Evolutionary conservation across 805 yeast genomes (phyloP).

Genomic region (Tetrapisispora fleetii): DNA sequence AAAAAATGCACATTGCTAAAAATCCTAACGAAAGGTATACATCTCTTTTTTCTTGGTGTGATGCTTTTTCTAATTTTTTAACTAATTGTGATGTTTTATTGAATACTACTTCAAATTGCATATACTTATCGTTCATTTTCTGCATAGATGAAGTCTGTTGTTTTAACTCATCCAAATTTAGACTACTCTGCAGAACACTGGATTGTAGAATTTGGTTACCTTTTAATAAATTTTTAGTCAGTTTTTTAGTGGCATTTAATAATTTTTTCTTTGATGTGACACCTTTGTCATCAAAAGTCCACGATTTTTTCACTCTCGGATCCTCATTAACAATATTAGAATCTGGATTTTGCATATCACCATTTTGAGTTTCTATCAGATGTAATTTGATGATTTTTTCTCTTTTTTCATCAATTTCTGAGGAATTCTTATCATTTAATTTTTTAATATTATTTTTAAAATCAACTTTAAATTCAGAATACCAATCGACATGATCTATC

Average conservation of each 20-base stretch:
- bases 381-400: slow-evolving; percentile 12
- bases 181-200: slow-evolving; percentile 27
- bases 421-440: slow-evolving; percentile 2
- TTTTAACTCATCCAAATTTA: slow-evolving; percentile 27
- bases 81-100: slow-evolving; percentile 24
- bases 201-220: slow-evolving; percentile 27
- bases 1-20: slow-evolving; percentile 19
- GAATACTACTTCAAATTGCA: slow-evolving; percentile 22
- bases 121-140: slow-evolving; percentile 25
- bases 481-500: slow-evolving; percentile 15
- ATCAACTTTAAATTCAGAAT: slow-evolving; percentile 9
- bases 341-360: neutral
- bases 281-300: slow-evolving; percentile 4
- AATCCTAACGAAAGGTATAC: slow-evolving; percentile 26
- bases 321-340: neutral
- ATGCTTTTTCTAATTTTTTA: slow-evolving; percentile 23
- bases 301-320: neutral
- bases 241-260: slow-evolving; percentile 19
- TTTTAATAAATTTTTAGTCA: slow-evolving; percentile 25
- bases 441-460: slow-evolving; percentile 4
- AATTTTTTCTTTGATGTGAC: slow-evolving; percentile 20
- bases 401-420: slow-evolving; percentile 12
- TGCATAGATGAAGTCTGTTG: slow-evolving; percentile 25
- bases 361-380: neutral
- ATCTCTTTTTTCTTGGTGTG: slow-evolving; percentile 27